Conservation (phyloP, 257 asterid species). For the Solanum bukasovii region DNA sequence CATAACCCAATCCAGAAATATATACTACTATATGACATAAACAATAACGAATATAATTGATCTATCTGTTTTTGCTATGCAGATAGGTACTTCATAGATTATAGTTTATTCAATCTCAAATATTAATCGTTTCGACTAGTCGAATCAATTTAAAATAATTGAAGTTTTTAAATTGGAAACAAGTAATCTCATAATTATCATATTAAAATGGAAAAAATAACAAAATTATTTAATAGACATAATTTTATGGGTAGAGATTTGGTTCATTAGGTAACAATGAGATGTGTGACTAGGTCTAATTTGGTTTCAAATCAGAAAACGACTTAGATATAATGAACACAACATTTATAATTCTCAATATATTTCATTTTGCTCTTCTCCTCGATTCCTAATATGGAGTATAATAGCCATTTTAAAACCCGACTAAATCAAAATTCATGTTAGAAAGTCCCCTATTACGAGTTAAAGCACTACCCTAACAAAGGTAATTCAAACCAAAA, state of each 20-base stretch:
- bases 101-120: background rate
- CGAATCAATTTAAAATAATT: no score
- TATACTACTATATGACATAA: background rate
- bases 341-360: no score
- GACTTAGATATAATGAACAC: background rate
- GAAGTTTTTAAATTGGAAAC: no score
- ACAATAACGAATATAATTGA: background rate
- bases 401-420: background rate
- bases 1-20: background rate
- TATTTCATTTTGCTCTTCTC: no score
- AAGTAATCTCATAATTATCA: background rate
- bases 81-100: background rate
- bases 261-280: background rate
- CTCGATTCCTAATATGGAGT: background rate
- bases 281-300: no score
- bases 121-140: background rate
- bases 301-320: no score
- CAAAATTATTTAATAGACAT: background rate
- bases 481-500: background rate
- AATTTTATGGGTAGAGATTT: background rate
- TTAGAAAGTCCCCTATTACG: rapidly evolving
- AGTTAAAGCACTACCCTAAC: background rate
- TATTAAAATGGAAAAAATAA: no score
- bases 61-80: background rate
- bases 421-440: background rate